phyloP scores from a whole-genome alignment of 306 rosid species.

The Quercus parvula region DNA sequence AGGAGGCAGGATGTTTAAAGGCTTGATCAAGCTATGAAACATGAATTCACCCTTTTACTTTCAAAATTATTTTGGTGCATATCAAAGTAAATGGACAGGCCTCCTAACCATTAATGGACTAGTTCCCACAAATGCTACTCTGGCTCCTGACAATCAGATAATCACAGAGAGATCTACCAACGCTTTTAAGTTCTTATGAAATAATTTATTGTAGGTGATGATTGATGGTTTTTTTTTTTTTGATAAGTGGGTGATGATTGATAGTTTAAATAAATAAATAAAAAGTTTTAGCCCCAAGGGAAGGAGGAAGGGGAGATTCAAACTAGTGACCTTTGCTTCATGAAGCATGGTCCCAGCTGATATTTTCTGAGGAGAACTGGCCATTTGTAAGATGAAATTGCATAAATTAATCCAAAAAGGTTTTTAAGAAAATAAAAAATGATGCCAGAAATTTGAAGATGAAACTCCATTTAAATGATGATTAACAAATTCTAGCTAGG shows the following conservation, averaged over 20 bases:
- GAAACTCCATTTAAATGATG: neutral
- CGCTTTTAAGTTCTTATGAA: neutral
- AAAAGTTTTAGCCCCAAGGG: no score
- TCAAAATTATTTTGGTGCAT: neutral
- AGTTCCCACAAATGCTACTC: constrained; percentile 1
- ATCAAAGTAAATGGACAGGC: constrained; percentile 1
- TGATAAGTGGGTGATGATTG: no score
- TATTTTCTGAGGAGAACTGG: neutral
- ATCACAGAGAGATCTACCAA: neutral
- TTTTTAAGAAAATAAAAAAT: neutral
- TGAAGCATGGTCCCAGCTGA: no score
- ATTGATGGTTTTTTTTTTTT: neutral
- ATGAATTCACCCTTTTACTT: neutral
- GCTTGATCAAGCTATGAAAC: constrained; percentile 6
- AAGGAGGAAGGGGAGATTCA: no score
- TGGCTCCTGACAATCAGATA: neutral
- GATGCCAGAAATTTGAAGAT: constrained; percentile 7
- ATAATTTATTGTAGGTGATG: neutral
- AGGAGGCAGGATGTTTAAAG: neutral
- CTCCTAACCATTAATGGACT: neutral
- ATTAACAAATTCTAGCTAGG: neutral
- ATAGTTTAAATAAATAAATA: no score
- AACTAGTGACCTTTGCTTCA: no score
- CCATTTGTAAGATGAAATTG: neutral
- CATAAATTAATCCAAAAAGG: neutral